Percentiles rank a stretch among this genome's conserved stretches.
These are phyloP conservation scores for Candida mesenterica DNA, from an alignment of 1,139 yeast genomes.

Conservation along the genomic window DNA sequence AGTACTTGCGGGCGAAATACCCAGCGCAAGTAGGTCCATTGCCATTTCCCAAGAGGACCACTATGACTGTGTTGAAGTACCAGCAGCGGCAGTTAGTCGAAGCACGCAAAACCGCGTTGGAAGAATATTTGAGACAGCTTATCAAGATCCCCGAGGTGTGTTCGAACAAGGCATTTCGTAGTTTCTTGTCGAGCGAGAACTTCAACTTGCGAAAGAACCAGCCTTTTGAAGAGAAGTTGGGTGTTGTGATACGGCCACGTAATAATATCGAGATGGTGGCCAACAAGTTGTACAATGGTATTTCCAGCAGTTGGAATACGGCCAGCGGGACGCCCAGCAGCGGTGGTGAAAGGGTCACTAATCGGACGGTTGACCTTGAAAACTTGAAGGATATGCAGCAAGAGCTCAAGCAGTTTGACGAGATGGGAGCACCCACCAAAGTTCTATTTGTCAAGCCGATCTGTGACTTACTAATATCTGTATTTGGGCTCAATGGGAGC, in stretches of 20 bases:
- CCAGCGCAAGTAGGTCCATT: constrained; percentile 45
- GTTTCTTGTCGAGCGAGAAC: constrained; percentile 74
- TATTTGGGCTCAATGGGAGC: constrained; percentile 67
- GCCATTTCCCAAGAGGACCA: constrained; percentile 61
- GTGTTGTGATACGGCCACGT: constrained; percentile 8
- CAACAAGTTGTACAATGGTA: constrained; percentile 42
- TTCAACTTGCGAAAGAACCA: constrained; percentile 44
- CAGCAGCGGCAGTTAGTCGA: constrained; percentile 65
- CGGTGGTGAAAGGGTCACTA: no score
- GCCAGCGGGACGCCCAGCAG: constrained; percentile 10
- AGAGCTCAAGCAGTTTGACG: constrained; percentile 42
- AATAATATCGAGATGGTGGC: constrained; percentile 38
- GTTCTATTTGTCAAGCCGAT: constrained; percentile 74
- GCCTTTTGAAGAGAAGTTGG: constrained; percentile 26
- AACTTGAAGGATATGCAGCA: constrained; percentile 42
- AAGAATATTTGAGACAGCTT: constrained; percentile 58
- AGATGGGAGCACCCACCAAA: constrained; percentile 23
- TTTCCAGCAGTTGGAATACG: constrained; percentile 30
- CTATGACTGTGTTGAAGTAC: constrained; percentile 58
- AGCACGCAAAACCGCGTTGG: constrained; percentile 58
- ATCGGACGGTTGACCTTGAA: constrained; percentile 17
- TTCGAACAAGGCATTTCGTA: constrained; percentile 66
- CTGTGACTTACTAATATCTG: constrained; percentile 67
- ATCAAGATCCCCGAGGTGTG: constrained; percentile 69
- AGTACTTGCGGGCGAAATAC: constrained; percentile 56